These are phyloP conservation scores for Aaosphaeria pasadenensis DNA, from an alignment of 2,329 filamentous ascomycete genomes.

Conservation along the genomic window DNA sequence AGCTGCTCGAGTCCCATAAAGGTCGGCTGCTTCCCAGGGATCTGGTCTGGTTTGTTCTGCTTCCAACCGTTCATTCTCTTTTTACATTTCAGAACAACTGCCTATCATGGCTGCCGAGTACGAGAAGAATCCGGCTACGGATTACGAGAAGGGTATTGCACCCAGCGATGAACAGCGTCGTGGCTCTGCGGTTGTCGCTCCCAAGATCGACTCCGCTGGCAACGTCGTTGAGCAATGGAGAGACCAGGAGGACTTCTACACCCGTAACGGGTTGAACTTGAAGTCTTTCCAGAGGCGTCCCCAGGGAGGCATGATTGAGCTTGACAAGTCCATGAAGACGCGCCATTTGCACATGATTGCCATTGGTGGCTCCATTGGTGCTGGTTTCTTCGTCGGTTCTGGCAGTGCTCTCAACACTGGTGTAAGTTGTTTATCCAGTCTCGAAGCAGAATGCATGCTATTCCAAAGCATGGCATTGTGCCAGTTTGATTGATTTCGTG, in stretches of 20 bases:
- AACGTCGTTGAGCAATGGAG: constrained; percentile 21
- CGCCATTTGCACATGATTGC: constrained; percentile 63
- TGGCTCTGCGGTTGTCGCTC: constrained; percentile 2
- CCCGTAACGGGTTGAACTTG: constrained; percentile 34
- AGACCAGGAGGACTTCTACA: constrained; percentile 30
- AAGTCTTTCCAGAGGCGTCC: constrained; percentile 34
- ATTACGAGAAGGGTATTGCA: constrained; percentile 27
- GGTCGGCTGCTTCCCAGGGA: constrained; percentile 13
- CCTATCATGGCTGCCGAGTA: too few relatives aligned
- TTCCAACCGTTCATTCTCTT: background rate
- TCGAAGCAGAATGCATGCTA: constrained; percentile 2
- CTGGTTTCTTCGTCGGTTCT: constrained; percentile 62
- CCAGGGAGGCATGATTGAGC: constrained; percentile 17
- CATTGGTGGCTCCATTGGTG: constrained; percentile 60
- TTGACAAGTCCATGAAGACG: constrained; percentile 49
- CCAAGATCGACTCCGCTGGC: constrained; percentile 6
- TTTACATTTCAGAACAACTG: background rate
- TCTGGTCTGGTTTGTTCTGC: constrained; percentile 2
- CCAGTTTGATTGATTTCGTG: constrained; percentile 3
- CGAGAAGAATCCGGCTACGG: constrained; percentile 1
- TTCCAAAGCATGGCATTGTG: background rate
- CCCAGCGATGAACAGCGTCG: background rate
- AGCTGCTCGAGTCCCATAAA: constrained; percentile 17
- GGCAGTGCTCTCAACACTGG: constrained; percentile 54
- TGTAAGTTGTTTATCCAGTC: constrained; percentile 34